Base-by-base conservation (phyloP, 495 filamentous ascomycete genomes). In the Aspergillus kassunensis region DNA sequence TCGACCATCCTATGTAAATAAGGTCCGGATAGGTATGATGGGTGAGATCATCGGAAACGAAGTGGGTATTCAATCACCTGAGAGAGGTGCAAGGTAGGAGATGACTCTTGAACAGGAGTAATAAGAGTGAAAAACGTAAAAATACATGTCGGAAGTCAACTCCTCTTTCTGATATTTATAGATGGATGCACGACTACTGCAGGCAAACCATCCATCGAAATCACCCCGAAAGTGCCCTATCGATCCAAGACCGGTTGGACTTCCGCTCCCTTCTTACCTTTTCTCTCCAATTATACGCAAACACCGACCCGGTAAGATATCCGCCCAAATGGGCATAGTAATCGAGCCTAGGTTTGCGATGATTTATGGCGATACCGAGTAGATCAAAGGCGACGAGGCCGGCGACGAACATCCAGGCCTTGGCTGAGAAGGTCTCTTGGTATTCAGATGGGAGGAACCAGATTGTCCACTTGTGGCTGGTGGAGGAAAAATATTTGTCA, bases 241-340 rank as follows among this genome's bases (percentile, higher is more conserved):
- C 54, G 16, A 55, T 54, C 57, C 55, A 60, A 6, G 49, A 27
- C 44, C 19, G 49, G 4, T 58, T 52, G 44, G 55, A 44, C 43
- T 60, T 35, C 49, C 51, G 35, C 52, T 58, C 55, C 45, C 59
- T 43, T 34, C 54, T 59, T 49, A 39, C 39, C 39, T 53, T 56
- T 21, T 63, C 52, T 4, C 59, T 63, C 11, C 63, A 61, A 3
- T 56, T 35, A 24, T 58, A 47, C 4, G 66, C 68, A 55, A 65
- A 76, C 3, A 69, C 54, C 6, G 61, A 56, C 33, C 87, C 87
- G 3, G 68, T 62, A 2, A 72, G 58, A 54, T 84, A 78, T 2
- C 90, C 90, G 20, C 80, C 82, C 24, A 92, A 56, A 73, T 95
- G 90, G n/a, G 85, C 84, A 39, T 73, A 75, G 48, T 90, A 71